phyloP scores from a whole-genome alignment of 2,329 filamentous ascomycete genomes.

The Lomentospora prolificans region DNA sequence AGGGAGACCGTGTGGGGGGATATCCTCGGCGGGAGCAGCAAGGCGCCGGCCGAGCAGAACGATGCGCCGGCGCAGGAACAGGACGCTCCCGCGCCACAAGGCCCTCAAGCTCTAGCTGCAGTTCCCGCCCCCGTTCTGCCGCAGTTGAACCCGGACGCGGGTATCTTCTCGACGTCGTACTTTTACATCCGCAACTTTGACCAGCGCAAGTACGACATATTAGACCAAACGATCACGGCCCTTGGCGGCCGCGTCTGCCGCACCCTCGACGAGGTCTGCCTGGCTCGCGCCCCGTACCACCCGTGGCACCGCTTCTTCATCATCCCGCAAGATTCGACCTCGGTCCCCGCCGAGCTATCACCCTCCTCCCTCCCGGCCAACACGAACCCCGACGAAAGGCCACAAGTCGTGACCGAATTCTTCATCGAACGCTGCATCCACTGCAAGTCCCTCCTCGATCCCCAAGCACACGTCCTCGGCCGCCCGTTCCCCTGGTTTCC shows the following conservation, averaged over 20 bases:
- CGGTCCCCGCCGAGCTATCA: background rate
- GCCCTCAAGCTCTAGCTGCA: background rate
- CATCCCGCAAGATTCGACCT: conserved; percentile 35
- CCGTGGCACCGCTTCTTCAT: conserved; percentile 37
- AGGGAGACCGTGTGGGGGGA: conserved; percentile 83
- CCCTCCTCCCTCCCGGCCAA: conserved; percentile 14
- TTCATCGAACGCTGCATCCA: conserved; percentile 87
- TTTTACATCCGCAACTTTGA: conserved; percentile 55
- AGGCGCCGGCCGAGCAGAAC: background rate
- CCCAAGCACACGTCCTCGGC: conserved; percentile 61
- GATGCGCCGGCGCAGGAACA: conserved; percentile 1
- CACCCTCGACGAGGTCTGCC: conserved; percentile 30
- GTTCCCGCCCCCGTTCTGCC: background rate
- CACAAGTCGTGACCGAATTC: conserved; percentile 69
- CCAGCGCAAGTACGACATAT: conserved; percentile 35
- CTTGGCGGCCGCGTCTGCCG: conserved; percentile 34
- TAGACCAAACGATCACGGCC: conserved; percentile 36
- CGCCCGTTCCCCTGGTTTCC: conserved; percentile 65
- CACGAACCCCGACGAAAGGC: conserved; percentile 21
- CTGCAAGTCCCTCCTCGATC: conserved; percentile 60
- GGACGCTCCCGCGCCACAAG: background rate
- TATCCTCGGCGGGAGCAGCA: conserved; percentile 43
- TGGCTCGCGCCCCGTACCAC: conserved; percentile 18
- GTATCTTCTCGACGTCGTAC: conserved; percentile 44
- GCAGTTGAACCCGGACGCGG: conserved; percentile 15